Conservation (phyloP, 371 early-diverging fungal genomes). For the Parasitella parasitica region DNA sequence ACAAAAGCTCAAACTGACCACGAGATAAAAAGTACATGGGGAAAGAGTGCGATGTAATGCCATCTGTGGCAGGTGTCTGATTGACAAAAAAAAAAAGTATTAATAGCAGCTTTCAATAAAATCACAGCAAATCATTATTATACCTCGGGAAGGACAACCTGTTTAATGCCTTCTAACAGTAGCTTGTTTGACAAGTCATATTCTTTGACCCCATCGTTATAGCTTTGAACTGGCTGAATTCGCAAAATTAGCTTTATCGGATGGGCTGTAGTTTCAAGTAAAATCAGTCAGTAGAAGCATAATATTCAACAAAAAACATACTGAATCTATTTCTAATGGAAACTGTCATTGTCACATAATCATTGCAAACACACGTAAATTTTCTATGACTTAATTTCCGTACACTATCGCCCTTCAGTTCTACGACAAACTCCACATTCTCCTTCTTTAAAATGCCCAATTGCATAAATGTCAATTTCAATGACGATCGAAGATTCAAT, state of each 20-base stretch:
- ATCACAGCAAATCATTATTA: neutral
- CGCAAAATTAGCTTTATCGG: constrained; percentile 58
- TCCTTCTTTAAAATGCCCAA: constrained; percentile 57
- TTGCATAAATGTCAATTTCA: constrained; percentile 54
- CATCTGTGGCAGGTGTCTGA: constrained; percentile 29
- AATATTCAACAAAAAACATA: constrained; percentile 10
- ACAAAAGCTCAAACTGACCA: constrained; percentile 62
- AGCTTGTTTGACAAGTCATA: constrained; percentile 57
- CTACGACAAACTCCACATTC: constrained; percentile 55
- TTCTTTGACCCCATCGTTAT: constrained; percentile 60
- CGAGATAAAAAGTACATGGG: constrained; percentile 64
- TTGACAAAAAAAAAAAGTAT: neutral
- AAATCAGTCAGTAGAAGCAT: neutral
- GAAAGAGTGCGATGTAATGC: constrained; percentile 18
- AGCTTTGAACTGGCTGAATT: constrained; percentile 65
- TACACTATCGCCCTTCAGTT: constrained; percentile 27
- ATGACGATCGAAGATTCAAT: constrained; percentile 50
- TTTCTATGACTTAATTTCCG: constrained; percentile 28
- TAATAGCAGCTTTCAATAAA: neutral
- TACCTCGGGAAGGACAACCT: constrained; percentile 61
- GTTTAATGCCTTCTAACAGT: constrained; percentile 59
- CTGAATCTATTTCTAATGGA: constrained; percentile 52
- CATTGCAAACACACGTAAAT: constrained; percentile 54
- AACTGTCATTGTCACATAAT: constrained; percentile 52
- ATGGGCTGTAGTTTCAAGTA: constrained; percentile 26